Conservation (phyloP, 345 rosid species). For the Raphanus sativus region DNA sequence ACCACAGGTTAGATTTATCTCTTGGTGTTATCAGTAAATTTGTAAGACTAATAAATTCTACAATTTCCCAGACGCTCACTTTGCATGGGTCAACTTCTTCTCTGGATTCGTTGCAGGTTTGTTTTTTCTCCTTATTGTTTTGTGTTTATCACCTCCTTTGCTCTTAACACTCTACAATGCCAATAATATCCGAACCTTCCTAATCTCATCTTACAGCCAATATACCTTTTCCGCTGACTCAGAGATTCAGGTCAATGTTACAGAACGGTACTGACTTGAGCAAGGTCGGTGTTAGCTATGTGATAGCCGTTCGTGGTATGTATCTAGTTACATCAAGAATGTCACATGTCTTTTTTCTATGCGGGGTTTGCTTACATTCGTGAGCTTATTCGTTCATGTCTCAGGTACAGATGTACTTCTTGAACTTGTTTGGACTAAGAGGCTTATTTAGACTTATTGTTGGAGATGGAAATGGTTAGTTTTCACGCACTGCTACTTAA, state of each 20-base stretch:
- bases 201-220: slow-evolving; percentile 55
- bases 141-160: no score
- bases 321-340: slow-evolving; percentile 2
- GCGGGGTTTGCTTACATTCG: not conserved
- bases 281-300: slow-evolving; percentile 97
- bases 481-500: not conserved
- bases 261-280: slow-evolving; percentile 98
- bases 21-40: no score
- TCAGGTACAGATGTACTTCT: slow-evolving; percentile 65
- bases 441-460: slow-evolving; percentile 92
- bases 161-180: not conserved
- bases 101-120: no score
- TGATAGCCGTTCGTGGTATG: slow-evolving; percentile 94
- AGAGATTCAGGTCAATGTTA: slow-evolving; percentile 94
- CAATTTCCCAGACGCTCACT: no score
- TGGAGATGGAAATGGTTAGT: slow-evolving; percentile 97
- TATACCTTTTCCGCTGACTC: slow-evolving; percentile 96
- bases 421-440: slow-evolving; percentile 92
- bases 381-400: slow-evolving; percentile 20
- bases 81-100: no score
- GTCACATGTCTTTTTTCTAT: not conserved
- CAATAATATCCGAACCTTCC: slow-evolving; percentile 5
- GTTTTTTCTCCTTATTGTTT: no score
- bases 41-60: no score
- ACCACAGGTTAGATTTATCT: no score